Evolutionary conservation across 495 filamentous ascomycete genomes (phyloP), one percentile per base, ranked within the genome.

Genomic region (Lasiosphaeria miniovina): DNA sequence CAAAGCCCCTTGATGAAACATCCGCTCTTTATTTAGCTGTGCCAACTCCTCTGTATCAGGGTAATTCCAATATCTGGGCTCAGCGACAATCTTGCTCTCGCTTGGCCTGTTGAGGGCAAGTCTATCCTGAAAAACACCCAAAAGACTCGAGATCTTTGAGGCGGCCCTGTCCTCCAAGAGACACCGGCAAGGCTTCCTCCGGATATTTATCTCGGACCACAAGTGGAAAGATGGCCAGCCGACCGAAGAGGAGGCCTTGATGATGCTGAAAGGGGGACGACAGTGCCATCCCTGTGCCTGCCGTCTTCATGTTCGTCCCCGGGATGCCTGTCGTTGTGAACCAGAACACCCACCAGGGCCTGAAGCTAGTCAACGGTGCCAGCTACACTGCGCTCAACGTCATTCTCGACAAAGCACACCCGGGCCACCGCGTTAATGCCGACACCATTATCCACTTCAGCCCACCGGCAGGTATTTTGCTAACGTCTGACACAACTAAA

Each of bases 221-320:
- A 51, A 51, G 49, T 51, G 49, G 49, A 51, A 51, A 51, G 49
- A 51, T 31, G 49, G 49, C 49, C 49, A 51, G 49, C 49, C 49
- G 49, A 51, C 49, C 49, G 49, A 51, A 31, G 49, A 51, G 49
- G 49, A 51, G 49, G 49, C 49, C 49, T 24, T 51, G 49, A 51
- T 51, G 49, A 51, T 51, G 9, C 12, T 51, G 49, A 51, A 24
- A 51, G 49, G 49, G 41, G 17, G 49, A 51, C 15, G 49, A 51
- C 49, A 51, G 9, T 51, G 49, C 49, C 7, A 51, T 51, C 15
- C 49, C 49, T 24, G 49, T 51, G 49, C 49, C 49, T 24, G 49
- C 49, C 49, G 32, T 51, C 49, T 51, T 51, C 17, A 51, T 51
- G 49, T 51, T 51, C 49, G 49, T 51, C 49, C 12, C 49, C 12